Percentiles rank a stretch among this genome's conserved stretches.
These are phyloP conservation scores for Lepidium didymum DNA, from an alignment of 345 rosid species.

Conservation along the genomic window DNA sequence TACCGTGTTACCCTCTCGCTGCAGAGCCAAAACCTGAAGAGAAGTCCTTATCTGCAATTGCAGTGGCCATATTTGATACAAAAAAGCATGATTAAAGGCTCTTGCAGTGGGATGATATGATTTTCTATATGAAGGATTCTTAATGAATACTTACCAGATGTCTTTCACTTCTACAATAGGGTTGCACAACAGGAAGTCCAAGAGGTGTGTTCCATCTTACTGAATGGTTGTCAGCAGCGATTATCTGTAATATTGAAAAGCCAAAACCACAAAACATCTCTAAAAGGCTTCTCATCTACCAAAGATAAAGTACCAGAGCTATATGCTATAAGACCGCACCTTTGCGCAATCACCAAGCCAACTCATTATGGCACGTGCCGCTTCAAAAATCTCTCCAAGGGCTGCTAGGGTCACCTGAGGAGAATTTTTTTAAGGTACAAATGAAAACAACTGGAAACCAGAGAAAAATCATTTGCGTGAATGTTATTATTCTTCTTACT, in stretches of 20 bases:
- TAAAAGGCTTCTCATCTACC: background rate
- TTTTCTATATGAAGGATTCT: background rate
- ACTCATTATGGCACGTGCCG: conserved; percentile 88
- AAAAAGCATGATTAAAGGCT: background rate
- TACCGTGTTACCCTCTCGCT: conserved; percentile 78
- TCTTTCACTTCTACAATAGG: conserved; percentile 69
- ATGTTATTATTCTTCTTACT: conserved; percentile 39
- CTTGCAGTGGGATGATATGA: background rate
- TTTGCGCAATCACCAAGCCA: conserved; percentile 98
- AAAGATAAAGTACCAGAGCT: background rate
- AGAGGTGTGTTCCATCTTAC: conserved; percentile 93
- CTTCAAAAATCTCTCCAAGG: conserved; percentile 85
- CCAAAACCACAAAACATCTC: background rate
- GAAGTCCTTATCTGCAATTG: conserved; percentile 79
- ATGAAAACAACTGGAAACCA: background rate
- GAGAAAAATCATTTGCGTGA: background rate
- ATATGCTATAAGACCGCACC: conserved; percentile 29
- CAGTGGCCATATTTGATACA: background rate
- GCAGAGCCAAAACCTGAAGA: conserved; percentile 89
- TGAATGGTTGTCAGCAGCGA: conserved; percentile 77
- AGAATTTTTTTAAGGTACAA: background rate
- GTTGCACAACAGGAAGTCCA: conserved; percentile 97
- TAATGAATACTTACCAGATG: conserved; percentile 56
- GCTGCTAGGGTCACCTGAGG: conserved; percentile 85
- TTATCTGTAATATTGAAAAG: conserved; percentile 41